Base-by-base conservation (phyloP, 2,329 filamentous ascomycete genomes). In the Xylaria hypoxylon region DNA sequence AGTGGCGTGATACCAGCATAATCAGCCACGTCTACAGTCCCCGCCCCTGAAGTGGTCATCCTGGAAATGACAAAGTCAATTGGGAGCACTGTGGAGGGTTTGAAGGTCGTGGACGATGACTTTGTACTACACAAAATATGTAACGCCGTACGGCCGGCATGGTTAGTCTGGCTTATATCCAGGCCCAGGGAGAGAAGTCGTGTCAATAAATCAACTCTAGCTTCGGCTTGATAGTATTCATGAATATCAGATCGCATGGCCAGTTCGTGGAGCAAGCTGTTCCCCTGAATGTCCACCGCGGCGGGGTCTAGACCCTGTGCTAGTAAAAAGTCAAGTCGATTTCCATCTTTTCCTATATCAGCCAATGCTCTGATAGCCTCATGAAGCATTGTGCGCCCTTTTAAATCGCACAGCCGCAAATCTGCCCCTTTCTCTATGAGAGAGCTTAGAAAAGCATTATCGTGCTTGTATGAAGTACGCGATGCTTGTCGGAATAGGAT, bases 181-280 rank as follows among this genome's bases (percentile, higher is more conserved):
- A 64, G 35, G 5, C 55, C 61, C 24, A 58, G 28, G 5, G 52
- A 31, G n/a, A 57, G 33, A 19, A 63, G 52, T 24, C 40, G 22
- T 2, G 52, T 58, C 52, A 44, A 63, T 24, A 51, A 33, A 11
- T 26, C 24, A 35, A 52, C 5, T 6, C 31, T 53, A 6, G 38
- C 11, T 53, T 45, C 48, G 17, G 24, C 15, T 35, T n/a, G n/a
- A 13, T 51, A 17, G 35, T 24, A 7, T 2, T 38, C 17, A n/a
- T 62, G 28, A 38, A 35, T 45, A 6, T 15, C 3, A 22, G 24
- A 17, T 6, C 11, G 35, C 35, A 40, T 50, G 24, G 62, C 62
- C 33, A 64, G 28, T 53, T 64, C 62, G 48, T 64, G 62, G 55
- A 64, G 47, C 8, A 64, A 35, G 40, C 59, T 64, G 47, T 64